Evolutionary conservation across 176 grass and related monocot genomes (phyloP).

Genomic region (Puccinellia tenuiflora): DNA sequence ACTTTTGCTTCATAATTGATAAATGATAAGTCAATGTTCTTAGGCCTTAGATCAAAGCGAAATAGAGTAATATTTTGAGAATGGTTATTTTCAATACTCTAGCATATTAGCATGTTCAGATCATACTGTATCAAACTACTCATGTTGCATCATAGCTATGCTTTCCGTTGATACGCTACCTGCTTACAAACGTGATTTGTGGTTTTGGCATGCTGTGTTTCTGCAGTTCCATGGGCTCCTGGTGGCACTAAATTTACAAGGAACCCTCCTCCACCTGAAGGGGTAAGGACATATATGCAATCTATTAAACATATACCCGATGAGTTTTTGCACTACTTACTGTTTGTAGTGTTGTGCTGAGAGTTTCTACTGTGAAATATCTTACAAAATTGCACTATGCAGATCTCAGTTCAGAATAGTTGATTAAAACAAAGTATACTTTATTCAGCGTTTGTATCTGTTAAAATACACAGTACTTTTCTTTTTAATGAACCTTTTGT

Average conservation of each 20-base stretch:
- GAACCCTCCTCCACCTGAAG: slow-evolving; percentile 88
- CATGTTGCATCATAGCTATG: not conserved
- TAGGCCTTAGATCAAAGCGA: not conserved
- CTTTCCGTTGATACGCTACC: not conserved
- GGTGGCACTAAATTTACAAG: slow-evolving; percentile 84
- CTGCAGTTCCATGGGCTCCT: slow-evolving; percentile 92
- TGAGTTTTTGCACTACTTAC: not conserved
- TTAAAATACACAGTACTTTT: not conserved
- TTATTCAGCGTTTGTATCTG: not conserved
- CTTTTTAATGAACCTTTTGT: not conserved
- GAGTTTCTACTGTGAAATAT: not conserved
- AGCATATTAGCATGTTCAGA: not conserved
- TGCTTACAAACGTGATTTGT: not conserved
- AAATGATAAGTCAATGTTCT: not conserved
- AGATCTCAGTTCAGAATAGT: not conserved
- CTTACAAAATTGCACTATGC: not conserved
- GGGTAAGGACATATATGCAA: slow-evolving; percentile 54
- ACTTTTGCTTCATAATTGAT: not conserved
- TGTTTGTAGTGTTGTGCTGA: not conserved
- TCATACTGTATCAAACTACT: not conserved
- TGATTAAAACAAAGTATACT: not conserved
- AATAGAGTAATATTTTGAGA: not conserved
- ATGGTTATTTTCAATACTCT: not conserved
- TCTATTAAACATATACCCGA: not conserved
- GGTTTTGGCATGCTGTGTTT: not conserved